These are phyloP conservation scores for Paecilomyces niveus DNA, from an alignment of 2,329 filamentous ascomycete species.

Conservation along the genomic window DNA sequence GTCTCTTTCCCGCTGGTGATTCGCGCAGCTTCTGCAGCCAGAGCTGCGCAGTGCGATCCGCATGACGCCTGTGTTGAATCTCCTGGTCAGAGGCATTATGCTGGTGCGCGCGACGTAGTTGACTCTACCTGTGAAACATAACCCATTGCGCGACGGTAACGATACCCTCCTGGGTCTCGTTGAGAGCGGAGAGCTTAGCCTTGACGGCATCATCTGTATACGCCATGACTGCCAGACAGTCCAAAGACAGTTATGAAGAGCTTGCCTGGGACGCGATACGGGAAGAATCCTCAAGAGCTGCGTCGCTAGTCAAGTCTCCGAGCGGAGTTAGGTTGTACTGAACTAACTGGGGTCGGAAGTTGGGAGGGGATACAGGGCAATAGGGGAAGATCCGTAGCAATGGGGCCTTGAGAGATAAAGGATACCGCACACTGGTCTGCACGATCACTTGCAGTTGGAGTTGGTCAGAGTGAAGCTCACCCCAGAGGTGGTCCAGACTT, in stretches of 20 bases:
- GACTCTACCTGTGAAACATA: conserved; percentile 85
- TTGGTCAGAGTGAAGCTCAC: conserved; percentile 6
- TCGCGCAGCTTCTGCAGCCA: conserved; percentile 90
- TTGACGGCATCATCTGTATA: conserved; percentile 94
- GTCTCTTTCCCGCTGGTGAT: conserved; percentile 72
- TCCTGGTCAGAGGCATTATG: conserved; percentile 8
- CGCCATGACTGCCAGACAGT: conserved; percentile 55
- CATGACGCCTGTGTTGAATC: conserved; percentile 63
- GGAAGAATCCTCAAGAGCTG: neutral
- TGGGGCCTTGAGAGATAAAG: neutral
- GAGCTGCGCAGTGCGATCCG: conserved; percentile 81
- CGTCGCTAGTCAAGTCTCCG: neutral
- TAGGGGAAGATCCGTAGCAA: neutral
- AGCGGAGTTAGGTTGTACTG: neutral
- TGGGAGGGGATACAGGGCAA: neutral
- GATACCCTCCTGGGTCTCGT: conserved; percentile 97
- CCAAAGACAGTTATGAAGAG: neutral
- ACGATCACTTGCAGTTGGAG: neutral
- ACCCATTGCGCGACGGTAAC: conserved; percentile 97
- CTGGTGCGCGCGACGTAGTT: conserved; percentile 10
- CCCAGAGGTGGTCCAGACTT: neutral
- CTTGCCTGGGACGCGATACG: neutral
- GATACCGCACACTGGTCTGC: neutral
- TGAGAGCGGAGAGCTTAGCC: conserved; percentile 88
- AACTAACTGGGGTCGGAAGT: neutral